Evolutionary conservation across 176 grass and related monocot species (phyloP), one percentile per base, ranked within the genome.

Genomic region (Carex kokanica): DNA sequence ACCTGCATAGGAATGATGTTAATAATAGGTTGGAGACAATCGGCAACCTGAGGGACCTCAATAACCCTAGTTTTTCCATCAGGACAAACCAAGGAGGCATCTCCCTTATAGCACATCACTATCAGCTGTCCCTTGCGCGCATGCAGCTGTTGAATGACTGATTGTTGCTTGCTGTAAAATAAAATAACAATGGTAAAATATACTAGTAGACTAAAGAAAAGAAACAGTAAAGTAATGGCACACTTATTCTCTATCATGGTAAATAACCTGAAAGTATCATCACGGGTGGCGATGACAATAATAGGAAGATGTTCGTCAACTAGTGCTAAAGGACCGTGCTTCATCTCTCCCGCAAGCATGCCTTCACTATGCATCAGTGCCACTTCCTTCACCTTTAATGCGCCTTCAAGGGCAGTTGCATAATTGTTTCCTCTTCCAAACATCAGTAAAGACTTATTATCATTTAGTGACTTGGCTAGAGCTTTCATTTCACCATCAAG

Each of bases 271-370:
- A 95, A 98, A 85, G 86, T 91, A 11, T 88, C 58, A 70, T 93
- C 92, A 4, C 84, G 91, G 72, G 92, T 95, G 34, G 95, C 95
- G 15, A 98, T 90, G 9, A 98, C 95, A 64, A 98, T 88, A 87
- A 91, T 95, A 16, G 92, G 92, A 70, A 98, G 92, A 61, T 87
- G 88, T 81, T 98, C 95, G 82, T 95, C 95, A 84, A 98, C 95
- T 70, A 98, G 80, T 32, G 95, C 95, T 59, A 98, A 74, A 0
- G 95, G 95, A 54, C 95, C 95, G 43, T 98, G 92, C 38, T 98
- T 98, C 95, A 98, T 98, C 86, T 98, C 92, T 52, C 95, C 95
- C 38, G 95, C 95, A 87, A 98, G 92, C 95, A 98, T 89, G 43
- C 95, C 92, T 85, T 98, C 92, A 31, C 89, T 93, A 52, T 95